Evolutionary conservation across 768 basidiomycete genomes (phyloP), one percentile per base, ranked within the genome.

Genomic region (Sarcodon sp.): DNA sequence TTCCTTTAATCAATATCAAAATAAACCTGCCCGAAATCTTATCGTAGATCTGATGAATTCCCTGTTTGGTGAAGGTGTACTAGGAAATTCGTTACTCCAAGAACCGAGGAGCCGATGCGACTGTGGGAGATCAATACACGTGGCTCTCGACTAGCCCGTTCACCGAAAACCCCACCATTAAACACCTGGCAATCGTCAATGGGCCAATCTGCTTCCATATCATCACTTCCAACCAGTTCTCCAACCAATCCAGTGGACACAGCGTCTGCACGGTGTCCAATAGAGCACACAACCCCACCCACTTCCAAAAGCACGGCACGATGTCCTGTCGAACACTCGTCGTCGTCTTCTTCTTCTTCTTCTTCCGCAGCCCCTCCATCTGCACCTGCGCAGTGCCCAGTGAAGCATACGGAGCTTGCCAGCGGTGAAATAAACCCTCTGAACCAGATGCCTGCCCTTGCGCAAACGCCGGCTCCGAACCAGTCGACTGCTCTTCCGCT

Each of bases 361-460:
- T 7, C 39, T 1, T 35, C 59, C 12, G 38, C 18, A 36, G 44
- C 51, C 4, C 50, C 52, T 15, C 36, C 51, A 10, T 27, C 18
- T 6, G 35, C 39, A 31, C 63, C 64, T 34, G 69, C 78, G 0
- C 66, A 75, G 59, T 86, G 83, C 57, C 86, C 84, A 2, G 64
- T 86, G 9, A 73, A 79, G 54, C 77, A 83, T 53, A 64, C 66
- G 35, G 21, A 50, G 35, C 54, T 58, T 11, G 27, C 7, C 6
- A 41, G 39, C 39, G 55, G 64, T 16, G 51, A 53, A 9, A 61
- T 92, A 47, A 86, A 88, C 59, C 76, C 77, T 0, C 64, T 72
- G 45, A 98, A 96, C 66, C 81, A 92, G 57, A 96, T 98, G 75
- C 94, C 94, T 1, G 56, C 65, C n/a, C 78, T 93, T 33, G 71